phyloP scores from a whole-genome alignment of 1,284 basidiomycete species.

The Trichosporon sp. region DNA sequence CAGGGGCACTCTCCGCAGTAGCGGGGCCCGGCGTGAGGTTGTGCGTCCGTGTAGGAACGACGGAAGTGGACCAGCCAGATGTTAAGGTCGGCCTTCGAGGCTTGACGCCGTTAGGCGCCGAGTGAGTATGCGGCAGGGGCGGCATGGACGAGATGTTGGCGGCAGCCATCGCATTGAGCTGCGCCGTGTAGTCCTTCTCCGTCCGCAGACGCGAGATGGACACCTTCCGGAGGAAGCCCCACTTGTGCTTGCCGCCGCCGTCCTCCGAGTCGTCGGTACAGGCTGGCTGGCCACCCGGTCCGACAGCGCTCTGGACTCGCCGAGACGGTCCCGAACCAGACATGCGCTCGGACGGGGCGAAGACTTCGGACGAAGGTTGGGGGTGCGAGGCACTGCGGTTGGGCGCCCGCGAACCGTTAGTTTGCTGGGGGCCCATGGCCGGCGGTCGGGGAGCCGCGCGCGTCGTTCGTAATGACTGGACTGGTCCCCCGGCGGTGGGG shows the following conservation, averaged over 20 bases:
- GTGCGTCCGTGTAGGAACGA: constrained; percentile 8
- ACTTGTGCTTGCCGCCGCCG: constrained; percentile 50
- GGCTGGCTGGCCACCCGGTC: not conserved
- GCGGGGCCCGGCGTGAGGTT: not conserved
- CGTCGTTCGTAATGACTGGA: constrained; percentile 7
- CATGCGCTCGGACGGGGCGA: constrained; percentile 6
- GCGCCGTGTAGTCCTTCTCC: constrained; percentile 21
- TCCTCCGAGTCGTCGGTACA: constrained; percentile 11
- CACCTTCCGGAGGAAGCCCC: constrained; percentile 95
- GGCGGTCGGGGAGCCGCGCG: constrained; percentile 3
- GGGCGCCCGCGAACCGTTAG: not conserved
- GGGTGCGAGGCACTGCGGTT: constrained; percentile 1
- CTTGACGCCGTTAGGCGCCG: constrained; percentile 24
- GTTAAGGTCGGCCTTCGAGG: constrained; percentile 12
- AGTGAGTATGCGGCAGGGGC: constrained; percentile 30
- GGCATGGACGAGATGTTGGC: constrained; percentile 35
- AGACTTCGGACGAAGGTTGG: not conserved
- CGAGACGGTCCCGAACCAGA: not conserved
- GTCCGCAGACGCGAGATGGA: constrained; percentile 61
- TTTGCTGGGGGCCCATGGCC: not conserved
- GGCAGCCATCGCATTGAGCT: constrained; percentile 31
- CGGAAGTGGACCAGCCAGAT: constrained; percentile 11
- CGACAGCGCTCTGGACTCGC: constrained; percentile 14
- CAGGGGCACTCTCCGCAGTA: constrained; percentile 1
- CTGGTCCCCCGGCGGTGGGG: not conserved